Conservation (phyloP, 768 basidiomycete species). For the Boletus coccyginus region DNA sequence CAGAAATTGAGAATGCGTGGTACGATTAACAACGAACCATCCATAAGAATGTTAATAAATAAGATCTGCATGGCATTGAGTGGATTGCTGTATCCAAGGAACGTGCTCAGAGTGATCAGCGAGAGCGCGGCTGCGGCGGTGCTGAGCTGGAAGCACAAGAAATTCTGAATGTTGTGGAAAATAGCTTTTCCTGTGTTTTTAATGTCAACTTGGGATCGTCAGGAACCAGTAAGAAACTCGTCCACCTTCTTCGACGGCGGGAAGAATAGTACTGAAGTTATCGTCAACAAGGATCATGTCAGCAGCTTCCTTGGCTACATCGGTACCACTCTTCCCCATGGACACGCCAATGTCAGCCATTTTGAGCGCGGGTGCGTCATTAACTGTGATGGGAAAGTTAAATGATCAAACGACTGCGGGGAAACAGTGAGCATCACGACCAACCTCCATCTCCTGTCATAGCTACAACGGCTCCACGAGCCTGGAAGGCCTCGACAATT, state of each 20-base stretch:
- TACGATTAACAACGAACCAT: constrained; percentile 51
- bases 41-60: constrained; percentile 99
- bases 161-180: constrained; percentile 99
- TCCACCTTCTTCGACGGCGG: constrained; percentile 90
- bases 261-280: constrained; percentile 92
- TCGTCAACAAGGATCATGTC: constrained; percentile 97
- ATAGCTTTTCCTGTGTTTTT: constrained; percentile 78
- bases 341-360: constrained; percentile 98
- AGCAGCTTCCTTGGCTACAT: constrained; percentile 97
- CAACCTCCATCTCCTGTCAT: constrained; percentile 97
- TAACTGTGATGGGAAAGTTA: constrained; percentile 47
- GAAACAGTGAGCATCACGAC: constrained; percentile 36
- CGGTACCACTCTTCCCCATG: constrained; percentile 98
- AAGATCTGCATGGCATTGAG: constrained; percentile 98
- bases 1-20: background rate
- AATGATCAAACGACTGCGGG: background rate
- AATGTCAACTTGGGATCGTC: background rate
- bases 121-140: constrained; percentile 95
- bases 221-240: background rate
- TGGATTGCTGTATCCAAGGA: constrained; percentile 86
- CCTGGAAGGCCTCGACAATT: constrained; percentile 92
- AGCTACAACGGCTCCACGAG: constrained; percentile 85
- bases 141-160: constrained; percentile 94
- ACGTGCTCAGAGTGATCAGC: constrained; percentile 92
- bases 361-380: constrained; percentile 95